Conservation (phyloP, 257 asterid species). For the Asclepias syriaca region DNA sequence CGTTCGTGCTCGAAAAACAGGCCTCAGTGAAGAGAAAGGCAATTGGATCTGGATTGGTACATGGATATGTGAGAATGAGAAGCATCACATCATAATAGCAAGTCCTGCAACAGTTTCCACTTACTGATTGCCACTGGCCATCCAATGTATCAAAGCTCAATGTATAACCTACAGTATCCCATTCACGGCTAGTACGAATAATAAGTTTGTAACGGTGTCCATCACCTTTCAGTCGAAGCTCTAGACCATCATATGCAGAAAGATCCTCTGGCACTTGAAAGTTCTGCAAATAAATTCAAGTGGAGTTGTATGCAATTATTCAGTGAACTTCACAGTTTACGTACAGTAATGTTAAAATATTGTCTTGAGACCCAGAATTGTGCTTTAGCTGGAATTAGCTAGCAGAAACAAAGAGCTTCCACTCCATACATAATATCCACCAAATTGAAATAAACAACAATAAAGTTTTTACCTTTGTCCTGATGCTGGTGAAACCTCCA, state of each 20-base stretch:
- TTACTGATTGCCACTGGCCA: constrained; percentile 90
- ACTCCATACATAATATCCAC: too few relatives aligned
- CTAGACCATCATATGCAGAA: constrained; percentile 93
- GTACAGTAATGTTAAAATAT: neutral
- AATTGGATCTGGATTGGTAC: constrained; percentile 47
- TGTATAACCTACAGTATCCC: constrained; percentile 94
- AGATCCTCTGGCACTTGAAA: constrained; percentile 77
- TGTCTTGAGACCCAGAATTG: neutral
- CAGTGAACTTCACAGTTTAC: neutral
- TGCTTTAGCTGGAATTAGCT: neutral
- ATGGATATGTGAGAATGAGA: constrained; percentile 1
- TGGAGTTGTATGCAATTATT: constrained; percentile 1
- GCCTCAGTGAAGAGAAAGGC: constrained; percentile 86
- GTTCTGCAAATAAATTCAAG: constrained; percentile 44
- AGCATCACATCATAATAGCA: neutral
- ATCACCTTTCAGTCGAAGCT: constrained; percentile 80
- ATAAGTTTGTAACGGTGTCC: constrained; percentile 83
- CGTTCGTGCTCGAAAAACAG: constrained; percentile 88
- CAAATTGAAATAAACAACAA: neutral
- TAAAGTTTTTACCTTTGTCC: constrained; percentile 60
- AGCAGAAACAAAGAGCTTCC: neutral
- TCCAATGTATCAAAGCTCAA: constrained; percentile 67
- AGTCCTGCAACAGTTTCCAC: constrained; percentile 15
- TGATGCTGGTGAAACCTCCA: constrained; percentile 89
- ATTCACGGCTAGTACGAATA: constrained; percentile 76